Evolutionary conservation across 768 basidiomycete species (phyloP), one percentile per base, ranked within the genome.

Genomic region (Hygrophorus pudorinus): DNA sequence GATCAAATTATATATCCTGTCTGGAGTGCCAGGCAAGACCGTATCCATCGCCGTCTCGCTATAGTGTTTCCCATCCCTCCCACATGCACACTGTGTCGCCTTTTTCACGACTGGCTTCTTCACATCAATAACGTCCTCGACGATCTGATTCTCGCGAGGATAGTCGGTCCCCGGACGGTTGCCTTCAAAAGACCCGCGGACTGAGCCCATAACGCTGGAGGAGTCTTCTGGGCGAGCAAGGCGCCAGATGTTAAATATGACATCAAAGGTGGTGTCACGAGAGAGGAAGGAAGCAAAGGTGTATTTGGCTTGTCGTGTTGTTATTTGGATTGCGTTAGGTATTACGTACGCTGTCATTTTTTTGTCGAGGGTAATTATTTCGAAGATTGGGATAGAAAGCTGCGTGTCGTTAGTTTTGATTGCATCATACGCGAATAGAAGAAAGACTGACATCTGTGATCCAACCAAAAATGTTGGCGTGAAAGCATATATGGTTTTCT

Each of bases 401-500:
- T 93, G 28, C 24, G 17, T 51, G 42, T 54, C 49, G 44, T 44
- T 17, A 38, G 10, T 24, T 38, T 16, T 20, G n/a, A 33, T 7
- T 18, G 11, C 12, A 37, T 13, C 44, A 45, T 30, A 42, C 39
- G 16, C n/a, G 18, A 20, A 45, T 8, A 20, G 24, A 36, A 38
- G 40, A 24, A 10, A 29, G 0, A 70, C 92, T 62, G 61, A 94
- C 93, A 58, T 94, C 82, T 21, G 94, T 98, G 39, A 96, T 85
- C 96, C 94, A 98, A 34, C 96, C 94, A 62, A 98, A 94, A 35
- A 98, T 97, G 58, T 98, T 98, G 34, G 96, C 94, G 54, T 99
- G 89, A 70, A 98, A 99, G 66, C 91, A 98, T n/a, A 97, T 76
- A 58, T 97, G 93, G 64, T 98, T 97, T 65, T 99, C 94, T 5